phyloP scores from a whole-genome alignment of 2,329 filamentous ascomycete species.

The Plenodomus biglobosus region DNA sequence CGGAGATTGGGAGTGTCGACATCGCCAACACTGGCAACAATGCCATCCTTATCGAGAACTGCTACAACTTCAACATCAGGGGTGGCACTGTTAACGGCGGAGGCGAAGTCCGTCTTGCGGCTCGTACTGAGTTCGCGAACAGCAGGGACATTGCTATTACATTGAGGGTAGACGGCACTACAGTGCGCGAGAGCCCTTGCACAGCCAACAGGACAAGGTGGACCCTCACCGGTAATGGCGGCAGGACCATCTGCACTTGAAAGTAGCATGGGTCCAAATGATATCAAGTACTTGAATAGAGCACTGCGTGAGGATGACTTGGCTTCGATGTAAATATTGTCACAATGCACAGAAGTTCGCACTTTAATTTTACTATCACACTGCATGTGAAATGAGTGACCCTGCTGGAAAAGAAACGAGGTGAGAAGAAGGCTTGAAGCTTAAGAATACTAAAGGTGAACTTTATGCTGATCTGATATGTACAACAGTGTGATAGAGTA shows the following conservation, averaged over 20 bases:
- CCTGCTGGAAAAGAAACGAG: no score
- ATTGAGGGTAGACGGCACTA: constrained; percentile 53
- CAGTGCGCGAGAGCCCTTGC: constrained; percentile 58
- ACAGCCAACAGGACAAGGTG: constrained; percentile 55
- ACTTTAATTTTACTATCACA: no score
- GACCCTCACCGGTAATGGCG: constrained; percentile 51
- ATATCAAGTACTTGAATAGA: no score
- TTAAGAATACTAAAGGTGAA: no score
- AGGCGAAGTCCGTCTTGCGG: constrained; percentile 58
- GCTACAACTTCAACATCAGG: constrained; percentile 57
- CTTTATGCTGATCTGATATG: no score
- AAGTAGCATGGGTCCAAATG: no score
- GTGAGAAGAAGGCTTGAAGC: no score
- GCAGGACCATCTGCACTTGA: constrained; percentile 24
- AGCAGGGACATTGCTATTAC: constrained; percentile 56
- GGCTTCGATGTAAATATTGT: no score
- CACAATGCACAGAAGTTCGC: no score
- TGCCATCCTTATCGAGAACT: constrained; percentile 61
- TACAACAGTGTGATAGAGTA: no score
- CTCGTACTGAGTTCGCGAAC: constrained; percentile 58
- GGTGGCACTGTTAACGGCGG: constrained; percentile 57
- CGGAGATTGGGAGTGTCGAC: constrained; percentile 53
- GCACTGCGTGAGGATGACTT: no score
- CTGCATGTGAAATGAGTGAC: no score
- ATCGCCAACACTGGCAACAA: constrained; percentile 59